Base-by-base conservation (phyloP, 2,329 filamentous ascomycete genomes). In the Neocatenulostroma microsporum region DNA sequence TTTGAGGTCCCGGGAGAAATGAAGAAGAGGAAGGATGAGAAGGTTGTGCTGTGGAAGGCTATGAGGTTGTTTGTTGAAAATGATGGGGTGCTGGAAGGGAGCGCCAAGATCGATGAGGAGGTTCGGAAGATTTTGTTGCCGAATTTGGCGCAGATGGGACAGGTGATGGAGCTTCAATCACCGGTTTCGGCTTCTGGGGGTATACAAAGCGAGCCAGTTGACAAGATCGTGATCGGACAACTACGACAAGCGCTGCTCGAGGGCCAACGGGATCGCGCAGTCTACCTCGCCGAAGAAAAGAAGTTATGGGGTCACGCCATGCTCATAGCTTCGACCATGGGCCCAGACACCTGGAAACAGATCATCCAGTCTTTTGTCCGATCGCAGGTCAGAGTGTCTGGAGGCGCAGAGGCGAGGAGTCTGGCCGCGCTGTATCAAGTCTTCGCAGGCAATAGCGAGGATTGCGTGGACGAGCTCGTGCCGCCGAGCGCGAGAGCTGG, bases 271-370 rank as follows among this genome's bases (percentile, higher is more conserved):
- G 87, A 95, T 54, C 85, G 88, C 49, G 91, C 91, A 4, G 84
- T 93, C 0, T 96, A 89, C 89, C 73, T 82, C 46, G 88, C 91
- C 4, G 89, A 87, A 21, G 91, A 98, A 59, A 87, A 88, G 59
- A 78, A 88, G 32, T 68, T 98, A 3, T 98, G 93, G 93, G 91
- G 86, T 2, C 93, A 98, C 60, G 93, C 91, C 3, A 83, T 98
- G 73, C 70, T 98, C 14, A 81, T 98, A 23, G 82, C 91, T 60
- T 94, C 63, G 5, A 91, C 85, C 1, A 69, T 84, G 31, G 83
- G 85, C 15, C 71, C 68, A 29, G 67, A 72, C 4, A 69, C 93
- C 2, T 96, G 93, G 74, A 93, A 87, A 58, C 84, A 93, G 56
- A 88, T 98, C 18, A 78, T 87, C 1, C 87, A 94, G 53, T 91